phyloP scores from a whole-genome alignment of 140 eudicot genomes.

The Bidens hawaiensis region DNA sequence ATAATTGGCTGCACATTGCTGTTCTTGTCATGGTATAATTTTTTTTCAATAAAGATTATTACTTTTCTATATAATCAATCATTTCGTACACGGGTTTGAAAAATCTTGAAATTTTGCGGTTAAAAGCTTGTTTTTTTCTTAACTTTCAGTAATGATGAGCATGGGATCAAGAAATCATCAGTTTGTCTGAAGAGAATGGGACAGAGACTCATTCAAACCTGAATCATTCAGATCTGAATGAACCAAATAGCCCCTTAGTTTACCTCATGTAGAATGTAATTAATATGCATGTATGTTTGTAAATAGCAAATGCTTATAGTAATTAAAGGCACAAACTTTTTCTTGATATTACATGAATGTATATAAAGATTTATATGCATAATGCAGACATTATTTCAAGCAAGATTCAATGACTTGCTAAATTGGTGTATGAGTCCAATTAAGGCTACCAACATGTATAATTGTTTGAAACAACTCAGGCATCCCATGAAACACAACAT shows the following conservation, averaged over 20 bases:
- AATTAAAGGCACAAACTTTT: slow-evolving; percentile 3
- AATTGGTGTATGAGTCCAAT: slow-evolving; percentile 43
- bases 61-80: neutral
- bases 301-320: neutral
- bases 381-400: slow-evolving; percentile 14
- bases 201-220: too few species aligned
- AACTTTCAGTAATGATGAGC: neutral
- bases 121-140: neutral
- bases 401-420: slow-evolving; percentile 26
- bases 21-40: neutral
- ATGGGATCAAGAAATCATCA: neutral
- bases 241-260: too few species aligned
- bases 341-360: slow-evolving; percentile 21
- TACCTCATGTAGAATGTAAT: neutral
- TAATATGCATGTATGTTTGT: neutral
- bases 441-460: slow-evolving; percentile 56
- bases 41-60: neutral
- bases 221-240: too few species aligned
- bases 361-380: slow-evolving; percentile 15
- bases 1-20: neutral
- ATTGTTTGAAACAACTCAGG: slow-evolving; percentile 47
- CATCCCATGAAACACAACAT: slow-evolving; percentile 48
- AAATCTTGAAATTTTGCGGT: slow-evolving; percentile 1
- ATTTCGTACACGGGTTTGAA: neutral
- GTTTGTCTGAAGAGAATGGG: neutral